Evolutionary conservation across 306 rosid genomes (phyloP).

Genomic region (Sophora flavescens): DNA sequence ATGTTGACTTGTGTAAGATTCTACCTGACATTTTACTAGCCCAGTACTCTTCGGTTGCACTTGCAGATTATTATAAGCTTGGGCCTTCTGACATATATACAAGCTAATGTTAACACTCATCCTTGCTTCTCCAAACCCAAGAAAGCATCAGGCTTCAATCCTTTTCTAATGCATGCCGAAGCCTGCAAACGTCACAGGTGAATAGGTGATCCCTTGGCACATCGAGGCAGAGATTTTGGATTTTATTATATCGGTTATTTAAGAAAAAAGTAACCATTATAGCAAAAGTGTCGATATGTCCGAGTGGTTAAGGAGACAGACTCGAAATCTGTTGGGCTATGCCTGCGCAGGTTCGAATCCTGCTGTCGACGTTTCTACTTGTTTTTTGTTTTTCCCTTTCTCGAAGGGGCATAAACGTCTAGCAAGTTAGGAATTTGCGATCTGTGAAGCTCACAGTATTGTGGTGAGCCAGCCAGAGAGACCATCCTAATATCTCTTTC

Average conservation of each 20-base stretch:
- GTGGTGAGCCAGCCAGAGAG: no score
- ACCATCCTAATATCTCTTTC: no score
- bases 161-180: neutral
- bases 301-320: constrained; percentile 89
- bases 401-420: no score
- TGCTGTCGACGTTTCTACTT: constrained; percentile 58
- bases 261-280: no score
- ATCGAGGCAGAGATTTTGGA: no score
- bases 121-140: neutral
- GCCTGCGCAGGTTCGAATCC: constrained; percentile 87
- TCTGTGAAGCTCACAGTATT: no score
- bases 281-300: constrained; percentile 60
- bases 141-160: neutral
- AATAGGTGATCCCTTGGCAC: no score
- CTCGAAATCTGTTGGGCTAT: constrained; percentile 83
- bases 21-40: no score
- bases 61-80: neutral
- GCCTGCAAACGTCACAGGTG: neutral
- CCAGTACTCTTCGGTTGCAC: neutral
- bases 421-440: neutral
- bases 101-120: neutral
- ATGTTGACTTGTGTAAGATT: neutral
- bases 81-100: no score
- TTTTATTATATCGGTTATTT: no score
- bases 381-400: no score